Evolutionary conservation across 2,329 filamentous ascomycete species (phyloP).

Genomic region (Cladophialophora bantiana): DNA sequence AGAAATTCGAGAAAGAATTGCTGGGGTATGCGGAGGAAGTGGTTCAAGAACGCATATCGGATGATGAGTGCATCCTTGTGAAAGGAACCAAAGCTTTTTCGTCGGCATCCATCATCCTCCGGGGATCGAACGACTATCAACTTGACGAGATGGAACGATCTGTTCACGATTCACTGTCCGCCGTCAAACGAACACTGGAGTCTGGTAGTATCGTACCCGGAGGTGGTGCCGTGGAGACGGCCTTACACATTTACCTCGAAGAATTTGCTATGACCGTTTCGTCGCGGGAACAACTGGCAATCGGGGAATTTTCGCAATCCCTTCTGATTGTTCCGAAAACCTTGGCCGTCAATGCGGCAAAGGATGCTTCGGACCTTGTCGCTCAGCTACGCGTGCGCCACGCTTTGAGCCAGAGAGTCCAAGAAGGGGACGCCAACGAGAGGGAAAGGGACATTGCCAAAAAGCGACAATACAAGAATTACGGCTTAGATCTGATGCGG

Average conservation of each 20-base stretch:
- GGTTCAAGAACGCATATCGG: constrained; percentile 96
- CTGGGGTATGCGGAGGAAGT: constrained; percentile 94
- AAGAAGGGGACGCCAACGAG: constrained; percentile 77
- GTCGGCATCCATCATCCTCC: constrained; percentile 93
- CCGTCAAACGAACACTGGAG: constrained; percentile 95
- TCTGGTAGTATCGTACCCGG: constrained; percentile 96
- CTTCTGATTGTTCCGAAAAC: constrained; percentile 96
- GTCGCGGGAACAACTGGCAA: constrained; percentile 95
- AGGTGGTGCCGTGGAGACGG: constrained; percentile 97
- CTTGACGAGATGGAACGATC: constrained; percentile 99
- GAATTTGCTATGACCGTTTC: constrained; percentile 97
- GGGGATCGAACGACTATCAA: constrained; percentile 93
- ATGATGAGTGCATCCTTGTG: constrained; percentile 96
- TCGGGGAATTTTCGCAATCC: constrained; percentile 94
- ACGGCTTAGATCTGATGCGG: constrained; percentile 86
- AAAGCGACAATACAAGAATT: constrained; percentile 99
- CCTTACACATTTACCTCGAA: constrained; percentile 97
- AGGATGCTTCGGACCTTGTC: constrained; percentile 93
- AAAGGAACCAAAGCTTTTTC: constrained; percentile 95
- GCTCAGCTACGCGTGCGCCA: constrained; percentile 94
- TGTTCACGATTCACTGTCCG: constrained; percentile 93
- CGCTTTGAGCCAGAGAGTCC: constrained; percentile 88
- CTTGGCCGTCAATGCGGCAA: constrained; percentile 93
- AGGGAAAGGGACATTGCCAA: constrained; percentile 88
- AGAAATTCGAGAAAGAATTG: constrained; percentile 90